Conservation (phyloP, 1,139 yeast species). For the Zygosaccharomyces sapae region DNA sequence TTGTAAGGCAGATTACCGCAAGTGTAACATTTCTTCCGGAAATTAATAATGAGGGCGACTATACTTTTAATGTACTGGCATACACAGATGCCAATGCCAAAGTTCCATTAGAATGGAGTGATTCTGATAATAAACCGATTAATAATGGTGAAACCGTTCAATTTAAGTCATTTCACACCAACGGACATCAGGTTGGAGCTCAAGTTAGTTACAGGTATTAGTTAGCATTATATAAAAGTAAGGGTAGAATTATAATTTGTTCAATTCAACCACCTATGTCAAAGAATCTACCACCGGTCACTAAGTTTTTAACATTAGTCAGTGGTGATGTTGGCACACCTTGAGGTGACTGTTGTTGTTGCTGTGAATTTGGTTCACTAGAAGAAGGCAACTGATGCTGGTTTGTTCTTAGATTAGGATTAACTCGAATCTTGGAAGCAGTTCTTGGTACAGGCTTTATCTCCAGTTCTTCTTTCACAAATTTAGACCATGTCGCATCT, state of each 20-base stretch:
- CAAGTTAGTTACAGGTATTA: slow-evolving; percentile 59
- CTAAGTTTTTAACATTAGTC: slow-evolving; percentile 21
- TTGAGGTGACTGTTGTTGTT: slow-evolving; percentile 13
- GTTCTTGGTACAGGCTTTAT: slow-evolving; percentile 17
- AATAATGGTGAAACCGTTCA: slow-evolving; percentile 58
- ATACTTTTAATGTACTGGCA: slow-evolving; percentile 83
- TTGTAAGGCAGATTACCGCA: slow-evolving; percentile 85
- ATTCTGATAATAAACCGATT: slow-evolving; percentile 61
- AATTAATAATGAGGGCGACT: slow-evolving; percentile 53
- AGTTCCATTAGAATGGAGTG: slow-evolving; percentile 85
- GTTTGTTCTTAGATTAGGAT: slow-evolving; percentile 13
- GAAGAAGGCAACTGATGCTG: slow-evolving; percentile 10
- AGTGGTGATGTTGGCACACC: slow-evolving; percentile 9
- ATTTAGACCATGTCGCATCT: slow-evolving; percentile 30
- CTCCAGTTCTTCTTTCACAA: slow-evolving; percentile 25
- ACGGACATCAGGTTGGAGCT: slow-evolving; percentile 68
- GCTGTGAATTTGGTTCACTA: slow-evolving; percentile 6
- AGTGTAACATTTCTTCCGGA: slow-evolving; percentile 83
- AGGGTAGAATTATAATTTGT: background rate
- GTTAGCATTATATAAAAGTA: background rate
- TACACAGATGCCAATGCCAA: slow-evolving; percentile 71
- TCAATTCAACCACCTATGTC: slow-evolving; percentile 14
- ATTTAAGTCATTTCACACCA: slow-evolving; percentile 66
- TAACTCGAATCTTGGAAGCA: slow-evolving; percentile 11
- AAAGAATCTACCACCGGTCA: slow-evolving; percentile 25